Conservation (phyloP, 2,329 filamentous ascomycete genomes). For the Tolypocladium endophyticum region DNA sequence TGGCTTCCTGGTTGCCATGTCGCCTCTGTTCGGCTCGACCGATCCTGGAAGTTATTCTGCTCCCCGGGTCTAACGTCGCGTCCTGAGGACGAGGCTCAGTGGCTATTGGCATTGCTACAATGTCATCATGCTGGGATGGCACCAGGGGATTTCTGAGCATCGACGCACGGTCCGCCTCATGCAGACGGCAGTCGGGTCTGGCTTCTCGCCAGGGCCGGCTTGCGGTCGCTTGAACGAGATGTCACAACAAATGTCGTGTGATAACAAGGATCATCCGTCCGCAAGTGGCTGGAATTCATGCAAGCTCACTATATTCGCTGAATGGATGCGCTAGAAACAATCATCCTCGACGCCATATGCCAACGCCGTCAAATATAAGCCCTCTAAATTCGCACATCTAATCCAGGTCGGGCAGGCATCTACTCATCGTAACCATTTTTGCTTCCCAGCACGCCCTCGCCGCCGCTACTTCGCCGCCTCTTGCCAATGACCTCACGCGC, state of each 20-base stretch:
- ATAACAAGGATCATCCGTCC: not conserved
- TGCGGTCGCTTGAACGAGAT: not conserved
- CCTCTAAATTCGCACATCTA: not conserved
- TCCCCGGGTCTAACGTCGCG: too few species aligned
- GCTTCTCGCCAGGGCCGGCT: not conserved
- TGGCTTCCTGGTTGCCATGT: too few species aligned
- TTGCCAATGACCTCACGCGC: slow-evolving; percentile 42
- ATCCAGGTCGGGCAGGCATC: not conserved
- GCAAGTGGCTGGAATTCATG: not conserved
- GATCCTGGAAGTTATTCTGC: too few species aligned
- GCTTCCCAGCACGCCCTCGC: slow-evolving; percentile 39
- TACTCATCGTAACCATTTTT: slow-evolving; percentile 26
- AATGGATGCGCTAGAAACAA: not conserved
- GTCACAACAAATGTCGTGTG: not conserved
- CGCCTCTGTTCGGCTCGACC: too few species aligned
- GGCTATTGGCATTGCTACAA: too few species aligned
- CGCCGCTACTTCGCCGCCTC: slow-evolving; percentile 32
- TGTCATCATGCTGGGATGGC: too few species aligned
- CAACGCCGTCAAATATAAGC: not conserved
- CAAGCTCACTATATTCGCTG: not conserved
- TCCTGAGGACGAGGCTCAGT: too few species aligned
- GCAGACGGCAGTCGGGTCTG: too few species aligned
- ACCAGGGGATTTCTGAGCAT: too few species aligned
- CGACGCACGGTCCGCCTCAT: too few species aligned
- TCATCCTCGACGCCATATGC: not conserved